Base-by-base conservation (phyloP, 495 filamentous ascomycete genomes). In the Staphylotrichum tortipilum region DNA sequence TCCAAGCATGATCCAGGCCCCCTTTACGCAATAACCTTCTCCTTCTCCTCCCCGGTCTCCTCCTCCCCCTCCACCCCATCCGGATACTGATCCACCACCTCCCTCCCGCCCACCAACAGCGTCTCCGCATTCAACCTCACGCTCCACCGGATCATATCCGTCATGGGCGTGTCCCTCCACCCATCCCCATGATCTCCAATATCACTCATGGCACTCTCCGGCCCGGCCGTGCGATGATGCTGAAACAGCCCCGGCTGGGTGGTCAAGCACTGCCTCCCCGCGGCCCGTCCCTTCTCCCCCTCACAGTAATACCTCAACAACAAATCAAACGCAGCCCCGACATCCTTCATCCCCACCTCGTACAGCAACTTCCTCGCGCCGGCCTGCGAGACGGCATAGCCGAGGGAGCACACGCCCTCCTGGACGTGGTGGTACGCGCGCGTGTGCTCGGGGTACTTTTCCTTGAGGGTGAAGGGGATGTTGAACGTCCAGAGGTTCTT, bases 371-470 rank as follows among this genome's bases (percentile, higher is more conserved):
- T 45, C n/a, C 51, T 54, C 34, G 65, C 65, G 4, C 54, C 64
- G 11, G 41, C 26, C 36, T 49, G 65, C 23, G 38, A 58, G 18
- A 68, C 51, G 3, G 54, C 66, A 53, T 68, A 69, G 7, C 50
- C 65, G 2, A 68, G 50, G 12, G 64, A 56, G 56, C 65, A 67
- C 9, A 61, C 52, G 31, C 54, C 61, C 28, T 63, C 59, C 44
- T 62, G 62, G 12, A 51, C 53, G 50, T 69, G 66, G 53, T 69
- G 66, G 12, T 52, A 47, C 1, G 65, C 54, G 11, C 66, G 55
- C 35, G 66, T 68, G 53, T 69, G 65, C 34, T 53, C 42, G 0
- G 58, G 49, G 47, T 67, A 68, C 11, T 56, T 44, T 26, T 59
- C 44, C 19, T 40, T 49, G 6, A 60, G 38, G 23, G 59, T 54